A percentile compares a stretch with the other conserved stretches of the same genome.
These are phyloP conservation scores for Cryphonectria nitschkei DNA, from an alignment of 2,329 filamentous ascomycete genomes.

Conservation along the genomic window DNA sequence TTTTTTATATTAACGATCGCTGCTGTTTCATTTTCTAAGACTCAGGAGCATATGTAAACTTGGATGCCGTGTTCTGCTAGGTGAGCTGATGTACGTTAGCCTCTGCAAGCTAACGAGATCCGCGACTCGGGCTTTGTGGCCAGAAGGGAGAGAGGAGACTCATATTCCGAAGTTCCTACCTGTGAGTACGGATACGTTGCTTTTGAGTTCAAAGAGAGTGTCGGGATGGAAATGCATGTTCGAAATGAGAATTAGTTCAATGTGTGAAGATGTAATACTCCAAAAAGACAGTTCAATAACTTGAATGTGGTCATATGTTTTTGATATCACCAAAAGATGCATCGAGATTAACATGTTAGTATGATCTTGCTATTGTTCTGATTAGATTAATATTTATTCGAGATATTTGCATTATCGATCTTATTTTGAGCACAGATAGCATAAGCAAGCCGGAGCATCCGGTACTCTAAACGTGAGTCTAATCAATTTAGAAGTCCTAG, in stretches of 20 bases:
- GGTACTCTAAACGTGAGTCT: not conserved
- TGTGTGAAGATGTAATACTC: not conserved
- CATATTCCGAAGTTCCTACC: not conserved
- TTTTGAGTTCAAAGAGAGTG: not conserved
- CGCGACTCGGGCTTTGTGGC: not conserved
- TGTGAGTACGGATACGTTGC: not conserved
- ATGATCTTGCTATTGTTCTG: not conserved
- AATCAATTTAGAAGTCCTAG: slow-evolving; percentile 33
- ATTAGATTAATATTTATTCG: not conserved
- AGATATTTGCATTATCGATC: not conserved
- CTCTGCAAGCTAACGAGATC: not conserved
- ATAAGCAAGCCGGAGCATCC: not conserved
- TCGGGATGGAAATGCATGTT: slow-evolving; percentile 1
- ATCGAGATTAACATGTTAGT: not conserved
- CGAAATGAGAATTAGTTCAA: not conserved
- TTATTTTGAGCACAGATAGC: not conserved
- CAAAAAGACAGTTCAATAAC: not conserved
- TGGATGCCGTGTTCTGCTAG: slow-evolving; percentile 3
- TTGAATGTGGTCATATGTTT: not conserved
- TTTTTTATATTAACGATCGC: not conserved
- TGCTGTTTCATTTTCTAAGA: not conserved
- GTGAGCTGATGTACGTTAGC: not conserved
- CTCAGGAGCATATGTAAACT: not conserved
- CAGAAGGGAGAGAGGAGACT: not conserved
- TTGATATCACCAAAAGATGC: not conserved